phyloP scores from a whole-genome alignment of 1,284 basidiomycete genomes.

The Pseudozyma tsukubaensis region DNA sequence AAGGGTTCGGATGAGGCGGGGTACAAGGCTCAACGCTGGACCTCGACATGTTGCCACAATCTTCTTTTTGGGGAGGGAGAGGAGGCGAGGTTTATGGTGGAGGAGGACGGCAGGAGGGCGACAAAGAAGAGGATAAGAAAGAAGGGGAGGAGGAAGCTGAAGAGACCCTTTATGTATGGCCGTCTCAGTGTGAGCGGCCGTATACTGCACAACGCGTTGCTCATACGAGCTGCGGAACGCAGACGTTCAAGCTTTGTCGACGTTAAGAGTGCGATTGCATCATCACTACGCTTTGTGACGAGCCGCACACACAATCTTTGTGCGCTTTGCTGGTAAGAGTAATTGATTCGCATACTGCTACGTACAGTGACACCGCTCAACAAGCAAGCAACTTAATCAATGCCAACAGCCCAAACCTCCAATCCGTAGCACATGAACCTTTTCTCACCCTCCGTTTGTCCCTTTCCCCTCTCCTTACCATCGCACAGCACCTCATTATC shows the following conservation, averaged over 20 bases:
- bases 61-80: neutral
- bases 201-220: neutral
- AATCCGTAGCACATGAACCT: conserved; percentile 85
- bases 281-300: too few relatives aligned
- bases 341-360: neutral
- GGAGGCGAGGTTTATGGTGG: neutral
- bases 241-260: too few relatives aligned
- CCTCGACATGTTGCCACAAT: neutral
- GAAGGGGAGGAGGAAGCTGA: neutral
- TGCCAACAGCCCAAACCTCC: conserved; percentile 81
- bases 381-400: conserved; percentile 68
- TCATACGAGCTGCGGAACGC: too few relatives aligned
- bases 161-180: neutral
- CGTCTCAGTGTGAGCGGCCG: neutral
- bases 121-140: neutral
- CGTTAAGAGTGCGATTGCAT: too few relatives aligned
- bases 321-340: neutral
- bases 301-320: too few relatives aligned
- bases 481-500: conserved; percentile 83
- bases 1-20: too few relatives aligned
- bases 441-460: conserved; percentile 72
- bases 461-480: conserved; percentile 37
- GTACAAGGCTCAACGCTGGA: too few relatives aligned
- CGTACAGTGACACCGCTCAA: neutral
- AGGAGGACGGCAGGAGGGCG: neutral